Percentiles rank a stretch among this genome's conserved stretches.
phyloP scores from a whole-genome alignment of 108 stramenopile species.

The Epipyxis sp. region DNA sequence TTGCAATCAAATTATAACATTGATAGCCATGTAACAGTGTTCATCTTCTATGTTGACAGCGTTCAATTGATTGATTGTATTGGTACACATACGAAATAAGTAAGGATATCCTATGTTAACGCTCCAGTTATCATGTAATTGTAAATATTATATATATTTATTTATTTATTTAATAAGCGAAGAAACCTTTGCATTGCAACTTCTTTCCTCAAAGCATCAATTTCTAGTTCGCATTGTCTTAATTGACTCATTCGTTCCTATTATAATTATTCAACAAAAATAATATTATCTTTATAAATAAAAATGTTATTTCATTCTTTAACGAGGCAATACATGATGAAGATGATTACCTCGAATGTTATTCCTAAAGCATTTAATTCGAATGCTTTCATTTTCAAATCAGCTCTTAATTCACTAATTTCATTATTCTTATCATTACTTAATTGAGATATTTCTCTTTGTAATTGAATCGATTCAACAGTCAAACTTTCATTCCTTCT shows the following conservation, averaged over 20 bases:
- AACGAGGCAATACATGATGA: background rate
- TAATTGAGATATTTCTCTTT: background rate
- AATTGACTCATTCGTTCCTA: constrained; percentile 1
- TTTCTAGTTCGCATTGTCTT: background rate
- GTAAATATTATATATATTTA: too few species aligned
- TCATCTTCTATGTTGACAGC: too few species aligned
- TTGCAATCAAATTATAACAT: too few species aligned
- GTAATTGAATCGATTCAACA: background rate
- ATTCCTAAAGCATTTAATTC: background rate
- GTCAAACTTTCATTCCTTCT: background rate
- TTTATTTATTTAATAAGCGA: too few species aligned
- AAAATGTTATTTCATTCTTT: too few species aligned
- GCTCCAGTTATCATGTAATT: too few species aligned
- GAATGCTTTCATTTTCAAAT: background rate
- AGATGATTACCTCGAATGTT: background rate
- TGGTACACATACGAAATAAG: too few species aligned
- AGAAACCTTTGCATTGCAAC: background rate
- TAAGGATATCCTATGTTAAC: too few species aligned
- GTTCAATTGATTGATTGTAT: too few species aligned
- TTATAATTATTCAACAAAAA: background rate
- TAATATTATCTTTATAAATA: too few species aligned
- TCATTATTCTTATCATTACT: background rate
- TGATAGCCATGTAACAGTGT: too few species aligned
- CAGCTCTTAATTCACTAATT: background rate
- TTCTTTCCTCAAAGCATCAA: background rate